Evolutionary conservation across 768 basidiomycete species (phyloP), one percentile per base, ranked within the genome.

Genomic region (Dentipellis sp.): DNA sequence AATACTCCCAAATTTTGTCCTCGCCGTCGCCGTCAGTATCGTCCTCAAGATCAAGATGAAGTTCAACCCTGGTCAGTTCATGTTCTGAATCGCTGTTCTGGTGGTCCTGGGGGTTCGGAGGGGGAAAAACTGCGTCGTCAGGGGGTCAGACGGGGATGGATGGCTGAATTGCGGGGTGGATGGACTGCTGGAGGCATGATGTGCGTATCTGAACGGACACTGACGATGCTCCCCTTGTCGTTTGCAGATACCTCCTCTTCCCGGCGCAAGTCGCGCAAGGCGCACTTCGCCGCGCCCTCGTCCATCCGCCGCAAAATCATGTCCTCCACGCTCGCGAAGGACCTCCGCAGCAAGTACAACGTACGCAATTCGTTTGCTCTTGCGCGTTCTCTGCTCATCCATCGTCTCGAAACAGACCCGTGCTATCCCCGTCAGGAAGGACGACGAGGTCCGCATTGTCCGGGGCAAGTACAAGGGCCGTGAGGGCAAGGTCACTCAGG

Each of bases 401-500:
- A 35, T 47, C 4, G 53, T 57, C 8, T 21, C 45, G 52, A 64
- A 10, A 11, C 40, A 95, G 93, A 75, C 84, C 64, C 94, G 94
- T 63, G 91, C 94, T 57, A 75, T 97, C 58, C 93, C 97, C 55
- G 83, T 98, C 67, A 89, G 97, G 69, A 97, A 97, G 73, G 95
- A 97, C 66, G 95, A 99, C 72, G 95, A 98, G 75, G 95, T 98
- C 62, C 79, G 88, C 68, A 93, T 99, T 66, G 91, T 97, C 58
- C 83, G 95, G 62, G 95, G 95, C 56, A 94, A 95, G 73, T 94
- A 97, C 83, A 97, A 97, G 81, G 95, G 97, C 52, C 84, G 94
- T 69, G 95, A 99, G 80, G 95, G 95, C 67, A 97, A 97, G 78
- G 85, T 99, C 60, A 91, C 91, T 58, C 88, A 94, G 75, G 94